Base-by-base conservation (phyloP, 148 eudicot genomes). In the Simmondsia chinensis region DNA sequence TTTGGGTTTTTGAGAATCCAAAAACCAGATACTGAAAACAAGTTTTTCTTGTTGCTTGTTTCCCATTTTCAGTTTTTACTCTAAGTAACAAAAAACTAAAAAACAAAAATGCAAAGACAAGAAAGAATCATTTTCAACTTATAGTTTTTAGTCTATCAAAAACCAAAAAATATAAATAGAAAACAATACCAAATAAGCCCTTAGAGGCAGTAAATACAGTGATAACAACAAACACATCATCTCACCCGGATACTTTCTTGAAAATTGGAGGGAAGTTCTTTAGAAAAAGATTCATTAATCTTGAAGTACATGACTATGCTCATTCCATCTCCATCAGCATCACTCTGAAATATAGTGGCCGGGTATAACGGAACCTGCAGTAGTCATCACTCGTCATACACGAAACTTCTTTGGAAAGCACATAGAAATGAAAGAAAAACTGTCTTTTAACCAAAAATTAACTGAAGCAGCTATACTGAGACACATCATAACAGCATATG, bases 321-420 rank as follows among this genome's bases (percentile, higher is more conserved):
- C 46, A 86, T 74, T 48, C 99, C 99, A 66, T 93, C 96, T 5
- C 99, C 99, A 47, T 93, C 99, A 50, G 57, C 64, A 66, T 93
- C 99, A 48, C 67, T 65, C 37, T 80, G 94, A 61, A 93, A 93
- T 11, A 93, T 34, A 11, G 94, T 36, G 4, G 89, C 64, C 27
- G 94, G 89, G 64, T 93, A 93, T 56, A 82, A 52, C 4, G 99
- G 99, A 39, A 86, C 58, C 99, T 93, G 84, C 43, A 39, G n/a
- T n/a, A n/a, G n/a, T n/a, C n/a, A n/a, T n/a, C n/a, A n/a, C n/a
- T n/a, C n/a, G n/a, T n/a, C n/a, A n/a, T n/a, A n/a, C n/a, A n/a
- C n/a, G n/a, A n/a, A n/a, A n/a, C n/a, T n/a, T n/a, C n/a, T n/a
- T n/a, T n/a, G n/a, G n/a, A n/a, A n/a, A n/a, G n/a, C n/a, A n/a